These are phyloP conservation scores for Knufia fluminis DNA, from an alignment of 2,329 filamentous ascomycete genomes.

Conservation along the genomic window DNA sequence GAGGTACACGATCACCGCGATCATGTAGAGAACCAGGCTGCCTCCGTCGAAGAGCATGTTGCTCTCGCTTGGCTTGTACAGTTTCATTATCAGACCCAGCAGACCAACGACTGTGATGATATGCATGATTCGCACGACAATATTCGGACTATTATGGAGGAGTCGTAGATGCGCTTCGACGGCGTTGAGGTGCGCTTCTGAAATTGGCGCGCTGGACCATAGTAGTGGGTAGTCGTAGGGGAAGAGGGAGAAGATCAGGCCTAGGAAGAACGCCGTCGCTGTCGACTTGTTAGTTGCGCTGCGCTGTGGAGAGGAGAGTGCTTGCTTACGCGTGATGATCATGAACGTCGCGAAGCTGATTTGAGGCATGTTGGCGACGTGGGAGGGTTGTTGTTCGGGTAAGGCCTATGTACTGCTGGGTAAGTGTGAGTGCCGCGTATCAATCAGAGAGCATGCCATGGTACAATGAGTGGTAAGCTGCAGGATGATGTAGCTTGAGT, in stretches of 20 bases:
- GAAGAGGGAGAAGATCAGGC: constrained; percentile 91
- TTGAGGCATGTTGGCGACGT: constrained; percentile 18
- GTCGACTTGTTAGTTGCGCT: constrained; percentile 9
- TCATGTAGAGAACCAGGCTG: constrained; percentile 63
- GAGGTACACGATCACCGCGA: constrained; percentile 85
- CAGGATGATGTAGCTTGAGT: neutral
- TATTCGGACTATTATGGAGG: constrained; percentile 79
- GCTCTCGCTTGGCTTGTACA: constrained; percentile 85
- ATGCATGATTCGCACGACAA: constrained; percentile 88
- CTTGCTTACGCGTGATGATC: constrained; percentile 41
- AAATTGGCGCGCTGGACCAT: constrained; percentile 35
- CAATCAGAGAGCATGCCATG: neutral
- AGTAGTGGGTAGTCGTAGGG: constrained; percentile 62
- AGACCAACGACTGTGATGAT: constrained; percentile 86
- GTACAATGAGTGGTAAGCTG: neutral
- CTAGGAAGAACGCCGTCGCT: constrained; percentile 95
- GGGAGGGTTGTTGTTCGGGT: neutral
- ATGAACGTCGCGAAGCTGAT: constrained; percentile 82
- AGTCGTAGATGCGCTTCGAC: constrained; percentile 86
- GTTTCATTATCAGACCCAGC: constrained; percentile 81
- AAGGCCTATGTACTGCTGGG: neutral
- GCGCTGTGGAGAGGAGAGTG: constrained; percentile 1
- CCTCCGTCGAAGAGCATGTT: constrained; percentile 91
- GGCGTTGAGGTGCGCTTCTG: constrained; percentile 63
- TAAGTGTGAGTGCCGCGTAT: neutral